A percentile compares a stretch with the other conserved stretches of the same genome.
phyloP scores from a whole-genome alignment of 2,329 filamentous ascomycete species.

The Zasmidium citrigriseum region DNA sequence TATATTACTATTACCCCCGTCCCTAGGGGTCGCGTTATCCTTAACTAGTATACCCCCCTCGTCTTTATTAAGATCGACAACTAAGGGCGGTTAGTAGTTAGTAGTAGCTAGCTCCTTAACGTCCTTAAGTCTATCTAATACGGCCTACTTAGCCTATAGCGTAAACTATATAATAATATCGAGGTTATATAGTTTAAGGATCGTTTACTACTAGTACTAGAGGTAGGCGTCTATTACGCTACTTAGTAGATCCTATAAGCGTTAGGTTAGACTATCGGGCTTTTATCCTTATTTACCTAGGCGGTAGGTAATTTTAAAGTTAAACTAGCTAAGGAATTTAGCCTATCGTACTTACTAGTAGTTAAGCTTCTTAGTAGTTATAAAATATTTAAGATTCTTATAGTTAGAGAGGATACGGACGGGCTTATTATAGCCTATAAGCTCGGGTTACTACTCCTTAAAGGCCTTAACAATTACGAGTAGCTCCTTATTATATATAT shows the following conservation, averaged over 20 bases:
- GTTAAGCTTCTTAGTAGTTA: slow-evolving; percentile 33
- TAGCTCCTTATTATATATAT: slow-evolving; percentile 25
- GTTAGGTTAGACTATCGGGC: background rate
- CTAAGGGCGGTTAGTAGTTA: too few species aligned
- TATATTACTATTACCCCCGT: too few species aligned
- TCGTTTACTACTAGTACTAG: too few species aligned
- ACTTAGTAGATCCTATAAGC: background rate
- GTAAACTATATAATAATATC: too few species aligned
- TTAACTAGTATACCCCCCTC: too few species aligned
- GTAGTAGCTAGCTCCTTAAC: too few species aligned
- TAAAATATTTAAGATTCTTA: slow-evolving; percentile 35
- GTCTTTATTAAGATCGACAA: too few species aligned
- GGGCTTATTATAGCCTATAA: slow-evolving; percentile 10
- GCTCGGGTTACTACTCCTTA: slow-evolving; percentile 28
- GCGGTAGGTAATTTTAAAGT: slow-evolving; percentile 31
- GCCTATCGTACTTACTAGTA: slow-evolving; percentile 29
- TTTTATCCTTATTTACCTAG: background rate
- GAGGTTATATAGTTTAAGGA: too few species aligned
- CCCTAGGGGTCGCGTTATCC: too few species aligned
- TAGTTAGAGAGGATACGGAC: slow-evolving; percentile 34
- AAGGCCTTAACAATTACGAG: slow-evolving; percentile 35
- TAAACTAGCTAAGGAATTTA: slow-evolving; percentile 25
- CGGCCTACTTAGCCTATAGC: too few species aligned
- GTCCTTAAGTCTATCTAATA: too few species aligned
- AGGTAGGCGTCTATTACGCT: background rate